Evolutionary conservation across 148 eudicot species (phyloP).

Genomic region (Rhododendron simsii): DNA sequence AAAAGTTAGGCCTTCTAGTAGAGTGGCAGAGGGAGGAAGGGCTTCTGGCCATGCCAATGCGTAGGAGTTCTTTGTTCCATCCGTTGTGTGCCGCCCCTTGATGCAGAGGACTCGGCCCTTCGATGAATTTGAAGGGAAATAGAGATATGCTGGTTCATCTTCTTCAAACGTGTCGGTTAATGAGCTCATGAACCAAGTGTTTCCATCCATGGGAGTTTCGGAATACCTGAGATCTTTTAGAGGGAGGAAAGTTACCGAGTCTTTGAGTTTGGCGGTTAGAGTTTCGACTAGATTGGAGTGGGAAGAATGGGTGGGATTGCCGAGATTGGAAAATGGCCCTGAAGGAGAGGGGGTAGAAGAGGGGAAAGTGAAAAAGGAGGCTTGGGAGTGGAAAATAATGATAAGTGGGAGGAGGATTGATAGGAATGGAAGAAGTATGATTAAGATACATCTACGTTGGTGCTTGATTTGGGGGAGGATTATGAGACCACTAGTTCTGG

Average conservation of each 20-base stretch:
- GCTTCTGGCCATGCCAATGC: slow-evolving; percentile 43
- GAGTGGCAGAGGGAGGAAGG: slow-evolving; percentile 33
- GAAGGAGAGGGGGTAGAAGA: slow-evolving; percentile 6
- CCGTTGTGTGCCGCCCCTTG: slow-evolving; percentile 24
- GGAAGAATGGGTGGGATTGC: neutral
- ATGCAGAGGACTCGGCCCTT: slow-evolving; percentile 38
- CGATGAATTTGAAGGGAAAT: slow-evolving; percentile 35
- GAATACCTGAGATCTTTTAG: slow-evolving; percentile 37
- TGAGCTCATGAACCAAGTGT: slow-evolving; percentile 64
- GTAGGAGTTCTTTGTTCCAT: slow-evolving; percentile 42
- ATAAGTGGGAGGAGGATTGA: slow-evolving; percentile 12
- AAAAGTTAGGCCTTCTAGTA: slow-evolving; percentile 32
- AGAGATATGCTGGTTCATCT: slow-evolving; percentile 26
- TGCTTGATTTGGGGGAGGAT: slow-evolving; percentile 5
- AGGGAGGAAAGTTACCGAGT: slow-evolving; percentile 38
- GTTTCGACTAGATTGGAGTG: neutral
- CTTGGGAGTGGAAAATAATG: slow-evolving; percentile 21
- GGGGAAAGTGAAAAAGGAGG: slow-evolving; percentile 8
- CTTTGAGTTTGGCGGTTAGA: slow-evolving; percentile 22
- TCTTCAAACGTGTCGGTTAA: slow-evolving; percentile 25
- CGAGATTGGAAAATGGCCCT: slow-evolving; percentile 10
- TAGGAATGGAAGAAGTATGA: slow-evolving; percentile 14
- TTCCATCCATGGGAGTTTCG: slow-evolving; percentile 18
- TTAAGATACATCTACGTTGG: neutral
- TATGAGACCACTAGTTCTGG: neutral